Conservation (phyloP, 2,329 filamentous ascomycete species). For the Fusarium domesticum region DNA sequence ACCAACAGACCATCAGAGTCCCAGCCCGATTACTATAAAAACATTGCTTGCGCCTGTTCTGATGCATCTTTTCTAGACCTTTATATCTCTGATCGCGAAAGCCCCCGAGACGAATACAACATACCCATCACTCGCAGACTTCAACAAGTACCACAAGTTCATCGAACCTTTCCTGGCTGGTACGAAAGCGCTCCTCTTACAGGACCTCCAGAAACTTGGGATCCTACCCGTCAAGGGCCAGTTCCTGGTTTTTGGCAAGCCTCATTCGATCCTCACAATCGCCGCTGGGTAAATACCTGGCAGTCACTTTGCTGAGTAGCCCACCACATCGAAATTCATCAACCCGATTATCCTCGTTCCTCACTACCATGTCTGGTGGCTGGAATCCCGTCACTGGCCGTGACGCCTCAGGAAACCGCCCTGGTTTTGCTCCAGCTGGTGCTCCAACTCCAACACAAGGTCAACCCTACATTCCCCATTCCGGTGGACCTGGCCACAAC, state of each 20-base stretch:
- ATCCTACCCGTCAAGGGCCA: constrained; percentile 31
- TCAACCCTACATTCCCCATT: constrained; percentile 39
- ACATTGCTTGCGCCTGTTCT: background rate
- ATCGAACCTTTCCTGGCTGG: constrained; percentile 9
- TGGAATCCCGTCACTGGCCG: constrained; percentile 42
- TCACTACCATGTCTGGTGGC: constrained; percentile 36
- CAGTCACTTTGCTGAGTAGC: constrained; percentile 27
- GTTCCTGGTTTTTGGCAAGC: constrained; percentile 38
- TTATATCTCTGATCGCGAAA: constrained; percentile 7
- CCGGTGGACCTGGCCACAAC: constrained; percentile 37
- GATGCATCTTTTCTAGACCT: constrained; percentile 11
- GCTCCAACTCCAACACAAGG: constrained; percentile 35
- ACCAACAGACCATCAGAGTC: background rate
- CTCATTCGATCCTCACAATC: constrained; percentile 27
- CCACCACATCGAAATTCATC: background rate
- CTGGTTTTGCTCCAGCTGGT: constrained; percentile 34
- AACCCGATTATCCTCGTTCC: background rate
- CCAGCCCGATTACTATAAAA: constrained; percentile 1
- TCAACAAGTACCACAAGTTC: constrained; percentile 1
- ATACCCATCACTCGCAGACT: constrained; percentile 1
- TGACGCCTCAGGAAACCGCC: constrained; percentile 34
- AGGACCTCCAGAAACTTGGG: constrained; percentile 22
- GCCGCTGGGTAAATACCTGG: constrained; percentile 39
- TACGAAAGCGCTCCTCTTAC: constrained; percentile 4
- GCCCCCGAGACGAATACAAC: background rate